These are phyloP conservation scores for Musa beccarii DNA, from an alignment of 176 grass and related monocot genomes.

Conservation along the genomic window DNA sequence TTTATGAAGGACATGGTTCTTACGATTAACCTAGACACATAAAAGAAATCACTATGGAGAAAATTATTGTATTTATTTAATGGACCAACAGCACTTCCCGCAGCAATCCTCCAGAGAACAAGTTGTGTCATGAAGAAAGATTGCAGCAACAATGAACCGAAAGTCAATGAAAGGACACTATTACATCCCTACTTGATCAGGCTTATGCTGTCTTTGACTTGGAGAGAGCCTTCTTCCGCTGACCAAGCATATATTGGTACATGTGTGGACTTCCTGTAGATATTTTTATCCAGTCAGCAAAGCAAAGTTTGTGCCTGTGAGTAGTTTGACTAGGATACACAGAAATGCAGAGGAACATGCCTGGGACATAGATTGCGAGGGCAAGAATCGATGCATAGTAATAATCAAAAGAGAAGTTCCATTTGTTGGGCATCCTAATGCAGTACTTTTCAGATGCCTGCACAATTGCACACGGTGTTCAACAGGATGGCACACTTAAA, in stretches of 20 bases:
- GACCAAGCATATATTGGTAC: slow-evolving; percentile 50
- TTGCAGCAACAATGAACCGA: background rate
- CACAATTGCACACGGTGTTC: background rate
- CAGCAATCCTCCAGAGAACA: background rate
- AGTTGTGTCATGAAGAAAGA: background rate
- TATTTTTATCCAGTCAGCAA: background rate
- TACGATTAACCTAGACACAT: too few relatives aligned
- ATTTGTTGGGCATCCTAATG: slow-evolving; percentile 30
- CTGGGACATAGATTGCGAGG: slow-evolving; percentile 24
- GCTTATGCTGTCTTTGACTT: slow-evolving; percentile 39
- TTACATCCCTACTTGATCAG: background rate
- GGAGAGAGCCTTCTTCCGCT: slow-evolving; percentile 46
- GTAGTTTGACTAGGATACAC: background rate
- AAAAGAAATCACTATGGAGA: too few relatives aligned
- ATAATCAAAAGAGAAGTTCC: slow-evolving; percentile 27
- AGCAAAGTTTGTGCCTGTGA: background rate
- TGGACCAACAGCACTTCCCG: background rate
- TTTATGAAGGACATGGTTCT: too few relatives aligned
- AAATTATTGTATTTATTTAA: background rate
- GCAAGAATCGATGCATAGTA: slow-evolving; percentile 14
- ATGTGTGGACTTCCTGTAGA: slow-evolving; percentile 44
- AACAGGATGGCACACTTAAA: background rate
- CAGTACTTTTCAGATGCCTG: slow-evolving; percentile 27
- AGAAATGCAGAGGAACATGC: slow-evolving; percentile 4
- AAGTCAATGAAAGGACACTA: background rate